Evolutionary conservation across 1,139 yeast genomes (phyloP).

Genomic region (Pichia sp.): DNA sequence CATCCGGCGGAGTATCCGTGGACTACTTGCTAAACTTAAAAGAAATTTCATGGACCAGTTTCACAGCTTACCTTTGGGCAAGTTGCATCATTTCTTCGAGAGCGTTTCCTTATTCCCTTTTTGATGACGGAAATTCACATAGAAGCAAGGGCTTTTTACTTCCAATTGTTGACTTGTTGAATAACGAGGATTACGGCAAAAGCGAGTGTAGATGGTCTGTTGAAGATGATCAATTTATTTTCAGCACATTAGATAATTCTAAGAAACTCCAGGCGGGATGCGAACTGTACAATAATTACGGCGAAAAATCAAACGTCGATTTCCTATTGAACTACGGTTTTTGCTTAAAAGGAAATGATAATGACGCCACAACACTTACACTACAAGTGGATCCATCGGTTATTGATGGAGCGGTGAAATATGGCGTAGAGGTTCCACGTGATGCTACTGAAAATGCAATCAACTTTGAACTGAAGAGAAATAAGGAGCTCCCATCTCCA

Average conservation of each 20-base stretch:
- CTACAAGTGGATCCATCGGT: constrained; percentile 18
- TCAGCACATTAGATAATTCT: constrained; percentile 22
- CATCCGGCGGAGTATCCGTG: constrained; percentile 15
- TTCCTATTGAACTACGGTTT: constrained; percentile 63
- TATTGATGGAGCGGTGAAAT: constrained; percentile 17
- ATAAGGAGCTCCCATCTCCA: constrained; percentile 34
- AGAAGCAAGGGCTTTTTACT: constrained; percentile 57
- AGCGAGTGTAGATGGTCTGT: constrained; percentile 61
- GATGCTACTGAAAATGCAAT: constrained; percentile 35
- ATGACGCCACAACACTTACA: constrained; percentile 51
- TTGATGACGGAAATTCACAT: constrained; percentile 21
- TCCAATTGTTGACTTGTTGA: constrained; percentile 74
- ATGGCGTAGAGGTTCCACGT: constrained; percentile 29
- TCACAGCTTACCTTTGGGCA: constrained; percentile 69
- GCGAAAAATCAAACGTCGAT: constrained; percentile 81
- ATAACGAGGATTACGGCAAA: constrained; percentile 47
- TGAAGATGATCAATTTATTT: constrained; percentile 23
- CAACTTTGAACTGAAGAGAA: constrained; percentile 17
- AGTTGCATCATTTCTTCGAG: constrained; percentile 63
- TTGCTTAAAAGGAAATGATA: constrained; percentile 49
- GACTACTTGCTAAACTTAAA: constrained; percentile 13
- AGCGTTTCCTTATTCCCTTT: constrained; percentile 62
- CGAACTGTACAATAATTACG: constrained; percentile 74
- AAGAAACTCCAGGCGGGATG: constrained; percentile 34
- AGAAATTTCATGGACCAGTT: constrained; percentile 47